Percentiles rank a stretch among this genome's conserved stretches.
phyloP scores from a whole-genome alignment of 345 rosid species.

The Ceriops zippeliana region DNA sequence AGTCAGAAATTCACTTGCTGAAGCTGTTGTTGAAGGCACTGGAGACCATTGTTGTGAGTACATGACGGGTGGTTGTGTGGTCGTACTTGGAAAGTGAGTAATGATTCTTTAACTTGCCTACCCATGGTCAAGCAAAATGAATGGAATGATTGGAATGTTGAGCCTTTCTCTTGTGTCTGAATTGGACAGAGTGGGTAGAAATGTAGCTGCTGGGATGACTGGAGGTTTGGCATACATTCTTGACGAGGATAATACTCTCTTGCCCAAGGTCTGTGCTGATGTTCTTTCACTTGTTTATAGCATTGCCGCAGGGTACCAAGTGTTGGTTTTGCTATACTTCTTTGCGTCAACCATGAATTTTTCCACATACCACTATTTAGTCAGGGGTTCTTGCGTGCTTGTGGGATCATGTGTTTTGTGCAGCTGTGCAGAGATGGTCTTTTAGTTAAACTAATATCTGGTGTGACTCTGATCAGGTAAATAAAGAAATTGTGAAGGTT shows the following conservation, averaged over 20 bases:
- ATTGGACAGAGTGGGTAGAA: conserved; percentile 85
- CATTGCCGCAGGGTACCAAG: too few species aligned
- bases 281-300: neutral
- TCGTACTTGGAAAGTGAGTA: conserved; percentile 93
- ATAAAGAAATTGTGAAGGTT: conserved; percentile 87
- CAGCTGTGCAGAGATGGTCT: neutral
- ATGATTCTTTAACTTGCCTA: conserved; percentile 4
- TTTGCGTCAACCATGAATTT: too few species aligned
- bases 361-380: too few species aligned
- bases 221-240: conserved; percentile 95
- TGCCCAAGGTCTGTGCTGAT: conserved; percentile 66
- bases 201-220: conserved; percentile 99
- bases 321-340: too few species aligned
- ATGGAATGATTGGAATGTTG: neutral
- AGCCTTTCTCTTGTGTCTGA: conserved; percentile 14
- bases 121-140: conserved; percentile 9
- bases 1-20: conserved; percentile 93
- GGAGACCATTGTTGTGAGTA: conserved; percentile 98
- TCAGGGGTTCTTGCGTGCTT: too few species aligned
- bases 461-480: conserved; percentile 44
- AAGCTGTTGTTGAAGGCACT: conserved; percentile 98
- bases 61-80: conserved; percentile 99
- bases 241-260: conserved; percentile 79
- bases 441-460: neutral
- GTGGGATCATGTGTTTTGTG: too few species aligned